Percentiles rank a stretch among this genome's conserved stretches.
Evolutionary conservation across 208 protist species (phyloP).

Genomic region (Trypanosoma theileri): DNA sequence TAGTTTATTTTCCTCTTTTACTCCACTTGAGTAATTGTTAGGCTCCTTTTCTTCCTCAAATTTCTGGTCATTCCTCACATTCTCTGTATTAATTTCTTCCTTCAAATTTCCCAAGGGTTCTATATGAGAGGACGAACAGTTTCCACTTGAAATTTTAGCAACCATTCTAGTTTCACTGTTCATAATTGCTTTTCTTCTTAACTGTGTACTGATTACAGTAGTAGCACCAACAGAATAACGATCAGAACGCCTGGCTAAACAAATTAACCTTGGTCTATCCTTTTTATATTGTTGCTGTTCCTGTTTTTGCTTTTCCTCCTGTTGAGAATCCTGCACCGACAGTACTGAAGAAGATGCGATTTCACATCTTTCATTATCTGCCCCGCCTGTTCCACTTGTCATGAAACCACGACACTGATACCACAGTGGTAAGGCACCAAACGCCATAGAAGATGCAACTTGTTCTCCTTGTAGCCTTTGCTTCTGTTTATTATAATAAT

Average conservation of each 20-base stretch:
- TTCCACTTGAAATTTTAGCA: not conserved
- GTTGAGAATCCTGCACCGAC: too few relatives aligned
- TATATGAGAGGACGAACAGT: too few relatives aligned
- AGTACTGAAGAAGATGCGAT: too few relatives aligned
- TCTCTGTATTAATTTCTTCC: not conserved
- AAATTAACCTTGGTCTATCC: constrained; percentile 16
- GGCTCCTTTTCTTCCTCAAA: constrained; percentile 1
- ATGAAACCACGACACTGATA: constrained; percentile 17
- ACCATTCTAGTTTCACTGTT: not conserved
- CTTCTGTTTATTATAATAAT: too few relatives aligned
- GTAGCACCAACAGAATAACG: not conserved
- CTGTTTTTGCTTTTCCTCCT: not conserved
- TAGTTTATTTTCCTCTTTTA: not conserved
- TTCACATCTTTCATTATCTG: not conserved
- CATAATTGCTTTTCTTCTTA: not conserved
- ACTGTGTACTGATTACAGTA: not conserved
- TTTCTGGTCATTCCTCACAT: not conserved
- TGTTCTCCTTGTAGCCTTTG: not conserved
- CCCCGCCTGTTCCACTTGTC: not conserved
- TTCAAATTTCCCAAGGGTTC: too few relatives aligned
- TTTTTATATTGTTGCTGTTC: not conserved
- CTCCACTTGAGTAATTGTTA: not conserved
- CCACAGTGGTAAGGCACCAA: not conserved
- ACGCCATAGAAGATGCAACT: not conserved
- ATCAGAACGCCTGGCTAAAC: not conserved